Conservation (phyloP, 2,329 filamentous ascomycete species). For the Paecilomyces fulvus region DNA sequence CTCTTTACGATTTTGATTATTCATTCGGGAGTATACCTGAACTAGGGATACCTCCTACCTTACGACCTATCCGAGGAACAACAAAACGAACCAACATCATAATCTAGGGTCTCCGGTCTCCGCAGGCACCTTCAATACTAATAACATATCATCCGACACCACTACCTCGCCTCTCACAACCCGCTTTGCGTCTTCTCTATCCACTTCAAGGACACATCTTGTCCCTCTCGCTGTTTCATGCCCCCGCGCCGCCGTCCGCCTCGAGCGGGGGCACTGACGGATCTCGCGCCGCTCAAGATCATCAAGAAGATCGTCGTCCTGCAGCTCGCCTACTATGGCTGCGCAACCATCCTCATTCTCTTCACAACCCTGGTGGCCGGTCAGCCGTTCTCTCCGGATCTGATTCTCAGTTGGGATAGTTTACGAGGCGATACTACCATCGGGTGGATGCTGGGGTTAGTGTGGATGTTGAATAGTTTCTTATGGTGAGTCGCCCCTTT, state of each 20-base stretch:
- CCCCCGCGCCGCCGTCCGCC: slow-evolving; percentile 49
- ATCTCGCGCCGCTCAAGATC: slow-evolving; percentile 60
- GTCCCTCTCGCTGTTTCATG: slow-evolving; percentile 20
- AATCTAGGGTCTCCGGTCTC: not conserved
- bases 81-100: not conserved
- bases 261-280: slow-evolving; percentile 56
- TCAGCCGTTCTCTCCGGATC: slow-evolving; percentile 47
- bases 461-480: slow-evolving; percentile 59
- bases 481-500: slow-evolving; percentile 45
- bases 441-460: slow-evolving; percentile 60
- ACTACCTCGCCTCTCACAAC: not conserved
- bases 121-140: not conserved
- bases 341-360: slow-evolving; percentile 53
- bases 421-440: slow-evolving; percentile 59
- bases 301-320: slow-evolving; percentile 57
- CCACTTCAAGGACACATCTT: not conserved
- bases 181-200: not conserved
- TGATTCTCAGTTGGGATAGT: slow-evolving; percentile 56
- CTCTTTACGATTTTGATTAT: not conserved
- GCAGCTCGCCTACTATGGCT: slow-evolving; percentile 56
- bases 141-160: not conserved
- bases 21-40: not conserved
- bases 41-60: not conserved
- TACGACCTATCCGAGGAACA: not conserved
- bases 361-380: slow-evolving; percentile 62